Evolutionary conservation across 1,139 yeast species (phyloP), one percentile per base, ranked within the genome.

Genomic region (Yamadazyma kanchanaburiensis): DNA sequence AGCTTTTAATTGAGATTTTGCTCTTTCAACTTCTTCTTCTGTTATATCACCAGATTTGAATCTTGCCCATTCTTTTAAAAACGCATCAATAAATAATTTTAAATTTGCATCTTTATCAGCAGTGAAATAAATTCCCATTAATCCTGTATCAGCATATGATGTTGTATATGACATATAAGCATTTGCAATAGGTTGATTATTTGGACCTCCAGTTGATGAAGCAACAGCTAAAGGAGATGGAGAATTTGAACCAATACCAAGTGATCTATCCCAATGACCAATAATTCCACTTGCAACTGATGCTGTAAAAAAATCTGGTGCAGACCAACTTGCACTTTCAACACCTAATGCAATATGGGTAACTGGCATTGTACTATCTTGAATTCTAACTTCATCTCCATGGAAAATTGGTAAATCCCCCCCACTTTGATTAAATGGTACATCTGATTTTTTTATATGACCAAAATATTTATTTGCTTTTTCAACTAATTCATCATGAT

Each of bases 321-420:
- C 87, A 20, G 86, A 82, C 99, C 99, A 91, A 27, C 95, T 82
- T 16, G 89, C 96, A 47, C 99, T 97, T 63, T 91, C 98, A n/a
- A 91, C 82, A 9, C 96, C 94, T 39, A 91, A 63, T 6, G 96
- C 98, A 34, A 88, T 78, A 60, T 91, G 94, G 2, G 96, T 89
- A 6, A 80, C 80, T 15, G 96, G 96, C 53, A 91, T 63, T 1
- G 94, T 67, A 42, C 77, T 78, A 48, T 91, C 96, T 46, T 83
- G 81, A 34, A 88, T 74, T 46, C 89, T 78, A 33, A 84, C 77
- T 58, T 91, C 97, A 35, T 89, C 91, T 18, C 95, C 94, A 42
- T 77, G 66, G 56, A 91, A 91, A 12, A 74, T 69, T 2, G 97
- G 96, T 33, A 85, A 62, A 35, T 79, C 88, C 23, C 83, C 85